These are phyloP conservation scores for Boletus barrowsii DNA, from an alignment of 768 basidiomycete genomes.

Conservation along the genomic window DNA sequence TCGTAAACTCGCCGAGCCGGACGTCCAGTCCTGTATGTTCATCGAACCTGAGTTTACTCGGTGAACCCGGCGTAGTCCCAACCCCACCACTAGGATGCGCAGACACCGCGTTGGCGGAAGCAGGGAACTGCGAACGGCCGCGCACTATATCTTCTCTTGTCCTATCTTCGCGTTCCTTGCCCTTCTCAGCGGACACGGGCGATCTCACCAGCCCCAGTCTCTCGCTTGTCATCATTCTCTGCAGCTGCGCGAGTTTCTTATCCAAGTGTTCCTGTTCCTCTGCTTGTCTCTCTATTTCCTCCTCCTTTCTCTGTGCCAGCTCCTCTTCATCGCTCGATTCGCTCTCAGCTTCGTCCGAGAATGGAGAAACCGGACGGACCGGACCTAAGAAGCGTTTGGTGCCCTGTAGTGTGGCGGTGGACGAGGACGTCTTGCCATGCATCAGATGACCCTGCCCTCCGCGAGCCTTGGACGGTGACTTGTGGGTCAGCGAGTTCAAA, in stretches of 20 bases:
- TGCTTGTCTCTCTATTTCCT: constrained; percentile 62
- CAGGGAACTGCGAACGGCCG: constrained; percentile 37
- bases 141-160: constrained; percentile 35
- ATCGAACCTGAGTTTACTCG: constrained; percentile 26
- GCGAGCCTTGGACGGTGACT: constrained; percentile 39
- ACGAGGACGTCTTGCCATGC: constrained; percentile 54
- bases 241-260: constrained; percentile 64
- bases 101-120: constrained; percentile 8
- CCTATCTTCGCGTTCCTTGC: constrained; percentile 28
- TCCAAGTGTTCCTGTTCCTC: constrained; percentile 69
- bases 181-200: constrained; percentile 34
- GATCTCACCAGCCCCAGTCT: constrained; percentile 62
- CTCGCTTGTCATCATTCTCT: constrained; percentile 72
- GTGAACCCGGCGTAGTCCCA: constrained; percentile 22
- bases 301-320: constrained; percentile 51
- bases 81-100: not conserved
- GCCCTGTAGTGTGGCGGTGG: constrained; percentile 67
- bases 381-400: constrained; percentile 29
- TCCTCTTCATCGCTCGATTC: constrained; percentile 64
- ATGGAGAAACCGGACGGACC: constrained; percentile 44
- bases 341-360: constrained; percentile 48
- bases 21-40: constrained; percentile 29
- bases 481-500: constrained; percentile 62
- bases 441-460: constrained; percentile 3
- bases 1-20: constrained; percentile 34